These are phyloP conservation scores for Panicum virgatum DNA, from an alignment of 202 grass and related monocot species.

Conservation along the genomic window DNA sequence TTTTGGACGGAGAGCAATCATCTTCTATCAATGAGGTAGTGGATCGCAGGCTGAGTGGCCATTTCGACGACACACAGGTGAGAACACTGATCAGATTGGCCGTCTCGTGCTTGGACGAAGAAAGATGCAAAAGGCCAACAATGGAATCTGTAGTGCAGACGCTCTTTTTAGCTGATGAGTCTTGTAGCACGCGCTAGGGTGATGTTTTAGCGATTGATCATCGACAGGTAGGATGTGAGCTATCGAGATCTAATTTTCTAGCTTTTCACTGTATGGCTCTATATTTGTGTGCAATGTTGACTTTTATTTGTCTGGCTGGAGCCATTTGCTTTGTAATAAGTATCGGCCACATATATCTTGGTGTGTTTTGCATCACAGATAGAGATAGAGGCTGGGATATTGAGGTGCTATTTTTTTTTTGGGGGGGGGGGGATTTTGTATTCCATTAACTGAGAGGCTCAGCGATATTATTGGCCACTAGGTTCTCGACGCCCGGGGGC, in stretches of 20 bases:
- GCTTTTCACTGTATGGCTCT: neutral
- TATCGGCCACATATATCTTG: no score
- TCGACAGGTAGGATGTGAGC: neutral
- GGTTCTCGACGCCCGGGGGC: no score
- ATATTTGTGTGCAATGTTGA: no score
- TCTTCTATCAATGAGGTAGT: constrained; percentile 18
- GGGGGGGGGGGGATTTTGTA: no score
- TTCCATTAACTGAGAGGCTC: no score
- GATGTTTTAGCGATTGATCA: neutral
- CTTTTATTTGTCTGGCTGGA: no score
- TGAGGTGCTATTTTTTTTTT: neutral
- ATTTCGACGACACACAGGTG: constrained; percentile 37
- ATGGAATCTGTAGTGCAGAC: constrained; percentile 51
- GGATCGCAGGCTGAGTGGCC: constrained; percentile 31
- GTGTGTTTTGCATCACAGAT: neutral
- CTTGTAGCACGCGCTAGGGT: neutral
- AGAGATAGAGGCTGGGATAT: neutral
- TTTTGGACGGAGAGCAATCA: constrained; percentile 10
- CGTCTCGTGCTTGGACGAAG: constrained; percentile 41
- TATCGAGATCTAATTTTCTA: neutral
- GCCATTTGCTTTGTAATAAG: neutral
- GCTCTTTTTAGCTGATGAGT: constrained; percentile 33
- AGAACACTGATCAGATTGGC: constrained; percentile 33
- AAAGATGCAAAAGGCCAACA: constrained; percentile 44
- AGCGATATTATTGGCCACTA: no score